These are phyloP conservation scores for Houttuynia cordata DNA, from an alignment of 164 flowering plant species.

Conservation along the genomic window DNA sequence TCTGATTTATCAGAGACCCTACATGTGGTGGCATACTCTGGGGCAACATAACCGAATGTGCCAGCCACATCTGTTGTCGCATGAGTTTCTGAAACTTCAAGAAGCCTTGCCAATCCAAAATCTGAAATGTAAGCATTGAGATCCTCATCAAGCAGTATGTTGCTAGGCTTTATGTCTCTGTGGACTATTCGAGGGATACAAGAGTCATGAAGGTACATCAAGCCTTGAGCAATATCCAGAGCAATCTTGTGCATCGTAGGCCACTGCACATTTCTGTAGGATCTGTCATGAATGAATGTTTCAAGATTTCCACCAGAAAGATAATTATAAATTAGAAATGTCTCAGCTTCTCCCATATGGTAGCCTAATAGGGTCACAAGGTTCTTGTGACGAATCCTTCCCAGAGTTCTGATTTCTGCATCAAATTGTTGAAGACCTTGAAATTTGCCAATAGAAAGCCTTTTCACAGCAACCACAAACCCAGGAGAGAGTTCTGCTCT, in stretches of 20 bases:
- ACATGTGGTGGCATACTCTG: conserved; percentile 76
- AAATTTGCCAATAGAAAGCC: conserved; percentile 59
- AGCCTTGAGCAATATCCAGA: conserved; percentile 50
- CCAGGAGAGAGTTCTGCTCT: conserved; percentile 60
- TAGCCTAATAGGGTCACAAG: conserved; percentile 72
- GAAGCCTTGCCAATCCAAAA: conserved; percentile 69
- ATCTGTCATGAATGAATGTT: conserved; percentile 50
- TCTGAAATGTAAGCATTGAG: conserved; percentile 70
- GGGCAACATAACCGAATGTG: conserved; percentile 78
- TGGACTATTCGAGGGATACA: conserved; percentile 67
- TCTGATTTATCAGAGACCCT: conserved; percentile 72
- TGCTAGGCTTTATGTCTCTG: conserved; percentile 74
- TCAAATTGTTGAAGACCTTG: conserved; percentile 69
- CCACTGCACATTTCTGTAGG: conserved; percentile 31
- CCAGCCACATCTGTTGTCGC: conserved; percentile 85
- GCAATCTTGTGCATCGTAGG: conserved; percentile 51
- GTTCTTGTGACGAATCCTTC: conserved; percentile 56
- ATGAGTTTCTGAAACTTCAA: conserved; percentile 68
- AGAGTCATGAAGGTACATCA: conserved; percentile 55
- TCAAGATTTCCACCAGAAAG: conserved; percentile 77
- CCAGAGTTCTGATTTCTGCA: conserved; percentile 67
- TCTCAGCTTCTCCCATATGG: conserved; percentile 48
- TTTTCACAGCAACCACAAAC: conserved; percentile 59
- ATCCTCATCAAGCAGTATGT: conserved; percentile 61
- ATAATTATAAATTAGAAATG: conserved; percentile 62